These are phyloP conservation scores for Cyclostephanos tholiformis DNA, from an alignment of 108 stramenopile species.

Conservation along the genomic window DNA sequence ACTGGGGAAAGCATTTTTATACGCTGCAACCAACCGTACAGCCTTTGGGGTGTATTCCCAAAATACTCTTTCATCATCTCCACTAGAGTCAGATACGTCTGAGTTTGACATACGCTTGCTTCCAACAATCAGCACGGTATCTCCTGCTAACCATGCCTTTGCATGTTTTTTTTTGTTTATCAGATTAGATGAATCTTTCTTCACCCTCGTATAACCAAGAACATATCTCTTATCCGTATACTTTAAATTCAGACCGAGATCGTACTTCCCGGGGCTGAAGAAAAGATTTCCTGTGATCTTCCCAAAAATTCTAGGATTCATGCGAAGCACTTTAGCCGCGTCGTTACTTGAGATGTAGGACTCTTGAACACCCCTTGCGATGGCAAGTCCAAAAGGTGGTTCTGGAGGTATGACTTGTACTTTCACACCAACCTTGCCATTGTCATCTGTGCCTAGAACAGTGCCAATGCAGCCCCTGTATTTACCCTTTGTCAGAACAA, in stretches of 20 bases:
- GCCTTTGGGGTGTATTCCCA: slow-evolving; percentile 97
- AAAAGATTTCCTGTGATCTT: slow-evolving; percentile 83
- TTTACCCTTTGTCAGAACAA: slow-evolving; percentile 79
- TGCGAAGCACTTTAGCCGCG: slow-evolving; percentile 83
- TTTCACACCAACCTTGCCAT: slow-evolving; percentile 81
- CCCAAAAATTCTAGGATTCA: slow-evolving; percentile 79
- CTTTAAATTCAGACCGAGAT: slow-evolving; percentile 95
- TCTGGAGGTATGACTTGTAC: slow-evolving; percentile 84
- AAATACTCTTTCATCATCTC: slow-evolving; percentile 49
- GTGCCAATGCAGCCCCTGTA: slow-evolving; percentile 74
- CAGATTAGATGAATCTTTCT: slow-evolving; percentile 25
- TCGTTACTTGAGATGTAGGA: slow-evolving; percentile 80
- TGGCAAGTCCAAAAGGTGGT: slow-evolving; percentile 91
- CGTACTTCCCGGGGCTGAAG: slow-evolving; percentile 84
- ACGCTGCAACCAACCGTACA: slow-evolving; percentile 88
- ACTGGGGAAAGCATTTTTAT: slow-evolving; percentile 88
- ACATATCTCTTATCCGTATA: slow-evolving; percentile 79
- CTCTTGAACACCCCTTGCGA: slow-evolving; percentile 83
- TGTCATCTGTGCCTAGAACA: slow-evolving; percentile 70
- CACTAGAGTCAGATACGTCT: slow-evolving; percentile 47
- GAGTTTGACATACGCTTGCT: slow-evolving; percentile 50
- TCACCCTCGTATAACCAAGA: slow-evolving; percentile 86
- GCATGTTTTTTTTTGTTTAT: slow-evolving; percentile 45
- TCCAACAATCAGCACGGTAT: slow-evolving; percentile 81
- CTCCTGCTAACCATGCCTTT: slow-evolving; percentile 85